A percentile compares a stretch with the other conserved stretches of the same genome.
Evolutionary conservation across 306 rosid species (phyloP).

Genomic region (Mucuna pruriens): DNA sequence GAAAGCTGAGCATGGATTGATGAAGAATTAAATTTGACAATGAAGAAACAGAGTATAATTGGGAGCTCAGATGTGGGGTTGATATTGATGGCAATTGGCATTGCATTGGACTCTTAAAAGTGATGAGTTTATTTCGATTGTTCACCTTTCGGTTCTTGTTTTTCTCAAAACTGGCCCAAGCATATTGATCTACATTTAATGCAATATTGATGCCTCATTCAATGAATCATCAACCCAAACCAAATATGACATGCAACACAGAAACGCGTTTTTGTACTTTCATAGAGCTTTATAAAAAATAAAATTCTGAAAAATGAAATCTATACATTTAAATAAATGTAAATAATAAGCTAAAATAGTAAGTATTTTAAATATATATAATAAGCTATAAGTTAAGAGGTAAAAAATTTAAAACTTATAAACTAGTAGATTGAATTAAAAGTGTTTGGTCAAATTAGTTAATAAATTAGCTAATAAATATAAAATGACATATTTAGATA

Average conservation of each 20-base stretch:
- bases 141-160: not conserved
- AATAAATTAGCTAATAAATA: too few species aligned
- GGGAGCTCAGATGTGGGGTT: not conserved
- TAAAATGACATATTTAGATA: too few species aligned
- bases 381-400: too few species aligned
- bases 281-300: not conserved
- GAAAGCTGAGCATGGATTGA: not conserved
- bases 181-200: not conserved
- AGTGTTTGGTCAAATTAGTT: too few species aligned
- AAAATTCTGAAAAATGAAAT: not conserved
- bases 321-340: too few species aligned
- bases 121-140: not conserved
- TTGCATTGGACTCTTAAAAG: not conserved
- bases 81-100: not conserved
- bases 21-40: not conserved
- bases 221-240: slow-evolving; percentile 6
- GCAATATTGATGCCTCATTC: not conserved
- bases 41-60: not conserved
- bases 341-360: too few species aligned
- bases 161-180: slow-evolving; percentile 8
- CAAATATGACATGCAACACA: not conserved
- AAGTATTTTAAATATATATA: too few species aligned
- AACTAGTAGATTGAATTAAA: too few species aligned
- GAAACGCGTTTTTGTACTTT: not conserved
- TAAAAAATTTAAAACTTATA: too few species aligned